A percentile compares a stretch with the other conserved stretches of the same genome.
phyloP scores from a whole-genome alignment of 1,139 yeast species.

The Suhomyces coccinellae region DNA sequence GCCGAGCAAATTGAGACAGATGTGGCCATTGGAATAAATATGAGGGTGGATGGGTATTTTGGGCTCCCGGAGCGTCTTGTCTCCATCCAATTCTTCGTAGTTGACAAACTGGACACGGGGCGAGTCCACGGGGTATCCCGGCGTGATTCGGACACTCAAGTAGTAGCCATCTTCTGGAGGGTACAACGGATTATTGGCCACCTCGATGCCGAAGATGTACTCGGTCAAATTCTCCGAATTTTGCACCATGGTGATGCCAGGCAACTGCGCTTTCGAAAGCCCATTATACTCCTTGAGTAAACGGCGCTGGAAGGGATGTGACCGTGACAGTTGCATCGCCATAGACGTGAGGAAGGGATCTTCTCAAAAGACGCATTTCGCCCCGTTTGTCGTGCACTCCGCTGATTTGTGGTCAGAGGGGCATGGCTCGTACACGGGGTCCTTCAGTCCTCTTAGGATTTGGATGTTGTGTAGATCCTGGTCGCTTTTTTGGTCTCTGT shows the following conservation, averaged over 20 bases:
- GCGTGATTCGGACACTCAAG: slow-evolving; percentile 39
- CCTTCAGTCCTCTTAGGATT: neutral
- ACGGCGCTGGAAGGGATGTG: slow-evolving; percentile 36
- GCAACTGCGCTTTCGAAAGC: slow-evolving; percentile 21
- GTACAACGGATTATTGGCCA: slow-evolving; percentile 29
- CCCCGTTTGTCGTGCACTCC: neutral
- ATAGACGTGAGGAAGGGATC: too few species aligned
- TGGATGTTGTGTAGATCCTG: neutral
- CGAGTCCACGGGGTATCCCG: slow-evolving; percentile 61
- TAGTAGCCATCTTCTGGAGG: slow-evolving; percentile 33
- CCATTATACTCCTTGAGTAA: slow-evolving; percentile 43
- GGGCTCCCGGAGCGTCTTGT: slow-evolving; percentile 8
- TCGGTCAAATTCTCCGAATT: slow-evolving; percentile 24
- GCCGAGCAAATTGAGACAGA: slow-evolving; percentile 63
- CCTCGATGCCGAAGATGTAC: slow-evolving; percentile 26
- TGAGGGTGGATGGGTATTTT: slow-evolving; percentile 69
- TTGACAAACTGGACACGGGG: slow-evolving; percentile 59
- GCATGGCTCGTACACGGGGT: slow-evolving; percentile 14
- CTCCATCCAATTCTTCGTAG: slow-evolving; percentile 17
- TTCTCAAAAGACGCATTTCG: too few species aligned
- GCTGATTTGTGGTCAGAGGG: neutral
- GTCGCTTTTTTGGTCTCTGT: slow-evolving; percentile 6
- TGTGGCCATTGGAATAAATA: slow-evolving; percentile 72
- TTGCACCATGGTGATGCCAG: slow-evolving; percentile 31
- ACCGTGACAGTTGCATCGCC: slow-evolving; percentile 3